Conservation (phyloP, 257 asterid species). For the Penstemon newberryi region DNA sequence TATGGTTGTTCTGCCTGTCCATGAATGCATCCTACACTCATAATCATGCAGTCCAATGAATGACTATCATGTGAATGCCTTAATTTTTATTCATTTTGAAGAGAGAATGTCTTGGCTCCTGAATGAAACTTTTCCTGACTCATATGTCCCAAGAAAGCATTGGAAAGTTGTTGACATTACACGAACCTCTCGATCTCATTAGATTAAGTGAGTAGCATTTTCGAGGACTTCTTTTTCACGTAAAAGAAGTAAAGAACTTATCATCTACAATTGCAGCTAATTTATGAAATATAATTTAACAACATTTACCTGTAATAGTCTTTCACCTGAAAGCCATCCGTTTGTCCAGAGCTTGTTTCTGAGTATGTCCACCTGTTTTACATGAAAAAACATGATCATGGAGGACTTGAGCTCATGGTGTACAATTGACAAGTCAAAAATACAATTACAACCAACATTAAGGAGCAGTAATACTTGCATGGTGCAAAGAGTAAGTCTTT, state of each 20-base stretch:
- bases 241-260: background rate
- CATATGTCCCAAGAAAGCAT: background rate
- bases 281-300: background rate
- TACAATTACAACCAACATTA: background rate
- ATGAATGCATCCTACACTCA: background rate
- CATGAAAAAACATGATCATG: background rate
- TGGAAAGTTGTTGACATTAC: background rate
- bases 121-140: background rate
- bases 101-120: constrained; percentile 1
- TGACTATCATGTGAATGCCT: constrained; percentile 8
- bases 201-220: background rate
- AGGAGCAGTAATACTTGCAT: background rate
- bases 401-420: background rate
- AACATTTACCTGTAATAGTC: constrained; percentile 3
- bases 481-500: background rate
- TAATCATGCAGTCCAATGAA: background rate
- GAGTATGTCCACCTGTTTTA: background rate
- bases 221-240: background rate
- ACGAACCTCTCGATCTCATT: background rate
- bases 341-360: constrained; percentile 3
- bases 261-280: background rate
- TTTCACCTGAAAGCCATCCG: constrained; percentile 17
- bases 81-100: background rate
- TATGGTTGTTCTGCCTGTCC: background rate
- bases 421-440: no score